Percentiles rank a stretch among this genome's conserved stretches.
These are phyloP conservation scores for Malus asiatica DNA, from an alignment of 306 rosid species.

Conservation along the genomic window DNA sequence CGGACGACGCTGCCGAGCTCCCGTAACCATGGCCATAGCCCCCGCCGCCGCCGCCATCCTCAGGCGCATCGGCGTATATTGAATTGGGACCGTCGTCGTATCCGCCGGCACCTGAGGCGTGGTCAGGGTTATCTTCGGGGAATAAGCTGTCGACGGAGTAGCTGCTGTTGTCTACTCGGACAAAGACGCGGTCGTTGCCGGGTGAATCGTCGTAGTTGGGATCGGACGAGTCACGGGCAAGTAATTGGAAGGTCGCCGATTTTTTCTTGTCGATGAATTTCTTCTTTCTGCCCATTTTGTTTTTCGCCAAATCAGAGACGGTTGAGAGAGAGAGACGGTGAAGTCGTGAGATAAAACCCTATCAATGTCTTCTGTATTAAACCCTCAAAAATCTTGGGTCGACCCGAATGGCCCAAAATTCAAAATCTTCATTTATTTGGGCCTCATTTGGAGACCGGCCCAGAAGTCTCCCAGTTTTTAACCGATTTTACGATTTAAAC, in stretches of 20 bases:
- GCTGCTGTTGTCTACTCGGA: slow-evolving; percentile 62
- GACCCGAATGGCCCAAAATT: neutral
- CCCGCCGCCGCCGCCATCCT: slow-evolving; percentile 27
- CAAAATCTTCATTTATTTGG: neutral
- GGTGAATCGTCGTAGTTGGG: slow-evolving; percentile 46
- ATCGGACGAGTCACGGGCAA: slow-evolving; percentile 77
- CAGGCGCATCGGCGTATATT: slow-evolving; percentile 54
- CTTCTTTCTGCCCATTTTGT: slow-evolving; percentile 47
- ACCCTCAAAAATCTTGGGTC: neutral
- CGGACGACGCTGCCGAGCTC: neutral
- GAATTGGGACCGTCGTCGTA: slow-evolving; percentile 24
- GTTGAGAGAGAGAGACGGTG: neutral
- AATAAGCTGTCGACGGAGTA: slow-evolving; percentile 20
- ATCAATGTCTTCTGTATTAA: neutral
- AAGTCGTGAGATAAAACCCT: neutral
- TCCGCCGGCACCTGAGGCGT: slow-evolving; percentile 8
- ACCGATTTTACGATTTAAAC: no score
- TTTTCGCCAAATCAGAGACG: neutral
- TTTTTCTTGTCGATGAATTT: slow-evolving; percentile 78
- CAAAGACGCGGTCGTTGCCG: slow-evolving; percentile 65
- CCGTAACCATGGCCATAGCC: slow-evolving; percentile 9
- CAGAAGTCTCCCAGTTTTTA: neutral
- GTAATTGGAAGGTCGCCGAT: slow-evolving; percentile 58
- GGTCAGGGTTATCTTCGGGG: slow-evolving; percentile 13
- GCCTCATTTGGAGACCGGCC: neutral